A percentile compares a stretch with the other conserved stretches of the same genome.
Evolutionary conservation across 805 yeast genomes (phyloP).

Genomic region (Grigorovia yakushimaensis): DNA sequence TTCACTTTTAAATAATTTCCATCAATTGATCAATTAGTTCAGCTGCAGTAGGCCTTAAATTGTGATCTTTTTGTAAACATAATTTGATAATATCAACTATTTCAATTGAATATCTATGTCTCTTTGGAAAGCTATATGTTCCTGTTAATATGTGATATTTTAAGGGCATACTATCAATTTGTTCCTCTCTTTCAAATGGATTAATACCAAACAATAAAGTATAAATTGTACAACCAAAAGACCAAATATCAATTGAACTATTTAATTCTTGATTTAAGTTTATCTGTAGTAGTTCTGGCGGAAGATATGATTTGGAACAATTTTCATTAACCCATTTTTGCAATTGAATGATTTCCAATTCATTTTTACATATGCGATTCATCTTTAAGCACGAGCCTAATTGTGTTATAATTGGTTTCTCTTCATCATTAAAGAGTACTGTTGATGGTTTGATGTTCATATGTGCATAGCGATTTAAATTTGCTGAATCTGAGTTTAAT

Average conservation of each 20-base stretch:
- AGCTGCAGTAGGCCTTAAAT: slow-evolving; percentile 53
- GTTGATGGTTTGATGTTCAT: slow-evolving; percentile 86
- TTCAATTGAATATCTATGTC: slow-evolving; percentile 38
- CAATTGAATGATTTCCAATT: slow-evolving; percentile 63
- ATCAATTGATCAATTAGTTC: slow-evolving; percentile 41
- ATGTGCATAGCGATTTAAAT: slow-evolving; percentile 50
- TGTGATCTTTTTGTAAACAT: slow-evolving; percentile 58
- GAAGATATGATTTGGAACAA: slow-evolving; percentile 78
- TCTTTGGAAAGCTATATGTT: slow-evolving; percentile 35
- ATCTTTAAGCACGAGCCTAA: slow-evolving; percentile 73
- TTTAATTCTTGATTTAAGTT: slow-evolving; percentile 53
- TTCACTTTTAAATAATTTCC: slow-evolving; percentile 3
- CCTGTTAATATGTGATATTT: slow-evolving; percentile 67
- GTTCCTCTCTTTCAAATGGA: slow-evolving; percentile 81
- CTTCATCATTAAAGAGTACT: slow-evolving; percentile 66
- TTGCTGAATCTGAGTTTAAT: neutral
- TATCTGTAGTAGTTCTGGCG: slow-evolving; percentile 83
- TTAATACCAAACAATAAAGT: slow-evolving; percentile 68
- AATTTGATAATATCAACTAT: slow-evolving; percentile 45
- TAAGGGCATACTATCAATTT: slow-evolving; percentile 72
- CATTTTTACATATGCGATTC: slow-evolving; percentile 39
- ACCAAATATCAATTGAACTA: slow-evolving; percentile 74
- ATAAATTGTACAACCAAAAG: slow-evolving; percentile 76
- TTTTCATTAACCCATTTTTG: slow-evolving; percentile 70
- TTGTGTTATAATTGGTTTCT: slow-evolving; percentile 72